Percentiles rank a stretch among this genome's conserved stretches.
These are phyloP conservation scores for Elaeis guineensis DNA, from an alignment of 176 grass and related monocot species.

Conservation along the genomic window DNA sequence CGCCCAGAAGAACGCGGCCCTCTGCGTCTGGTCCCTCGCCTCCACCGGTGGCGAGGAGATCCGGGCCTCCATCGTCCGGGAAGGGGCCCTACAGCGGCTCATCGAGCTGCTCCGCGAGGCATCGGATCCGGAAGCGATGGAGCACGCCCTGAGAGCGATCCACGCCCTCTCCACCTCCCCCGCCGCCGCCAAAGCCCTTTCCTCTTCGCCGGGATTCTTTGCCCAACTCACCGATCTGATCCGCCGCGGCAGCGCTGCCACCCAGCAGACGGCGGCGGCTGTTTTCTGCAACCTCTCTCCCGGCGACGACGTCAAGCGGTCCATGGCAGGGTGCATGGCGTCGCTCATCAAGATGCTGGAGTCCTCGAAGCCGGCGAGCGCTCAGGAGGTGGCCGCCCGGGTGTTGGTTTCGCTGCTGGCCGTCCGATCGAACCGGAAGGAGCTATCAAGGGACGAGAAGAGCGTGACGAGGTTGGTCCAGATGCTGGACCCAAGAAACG, in stretches of 20 bases:
- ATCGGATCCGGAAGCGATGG: slow-evolving; percentile 49
- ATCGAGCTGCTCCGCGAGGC: slow-evolving; percentile 47
- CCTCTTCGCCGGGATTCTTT: slow-evolving; percentile 57
- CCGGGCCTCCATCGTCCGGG: slow-evolving; percentile 47
- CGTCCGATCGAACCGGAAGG: slow-evolving; percentile 52
- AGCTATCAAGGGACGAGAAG: slow-evolving; percentile 64
- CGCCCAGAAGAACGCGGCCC: too few species aligned
- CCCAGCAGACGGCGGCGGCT: slow-evolving; percentile 50
- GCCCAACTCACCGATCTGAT: slow-evolving; percentile 56
- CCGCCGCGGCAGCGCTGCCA: slow-evolving; percentile 32
- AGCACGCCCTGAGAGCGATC: slow-evolving; percentile 43
- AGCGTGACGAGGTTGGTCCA: slow-evolving; percentile 55
- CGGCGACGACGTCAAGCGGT: slow-evolving; percentile 50
- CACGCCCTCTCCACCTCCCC: slow-evolving; percentile 41
- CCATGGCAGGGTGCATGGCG: slow-evolving; percentile 47
- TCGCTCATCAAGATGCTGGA: slow-evolving; percentile 66
- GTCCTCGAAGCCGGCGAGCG: slow-evolving; percentile 50
- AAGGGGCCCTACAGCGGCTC: slow-evolving; percentile 45
- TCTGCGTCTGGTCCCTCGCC: slow-evolving; percentile 58
- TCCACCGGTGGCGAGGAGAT: slow-evolving; percentile 44
- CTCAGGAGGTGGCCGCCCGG: slow-evolving; percentile 56
- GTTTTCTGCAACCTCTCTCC: slow-evolving; percentile 50
- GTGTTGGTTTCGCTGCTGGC: slow-evolving; percentile 51
- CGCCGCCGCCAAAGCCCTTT: slow-evolving; percentile 42
- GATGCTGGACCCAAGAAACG: slow-evolving; percentile 64